phyloP scores from a whole-genome alignment of 2,329 filamentous ascomycete genomes.

The Penicillium griseofulvum region DNA sequence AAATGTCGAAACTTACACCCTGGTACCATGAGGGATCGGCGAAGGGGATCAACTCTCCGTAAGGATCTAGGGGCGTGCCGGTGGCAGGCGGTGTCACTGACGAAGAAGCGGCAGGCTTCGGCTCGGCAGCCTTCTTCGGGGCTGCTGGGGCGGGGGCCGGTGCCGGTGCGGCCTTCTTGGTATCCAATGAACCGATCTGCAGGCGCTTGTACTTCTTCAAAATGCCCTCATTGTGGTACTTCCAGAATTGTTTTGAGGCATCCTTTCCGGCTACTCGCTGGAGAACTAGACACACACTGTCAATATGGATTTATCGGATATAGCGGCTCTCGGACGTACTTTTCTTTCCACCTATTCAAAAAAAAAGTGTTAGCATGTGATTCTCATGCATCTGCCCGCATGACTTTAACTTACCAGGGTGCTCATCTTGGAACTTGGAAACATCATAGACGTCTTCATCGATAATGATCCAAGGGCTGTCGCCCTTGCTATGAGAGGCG shows the following conservation, averaged over 20 bases:
- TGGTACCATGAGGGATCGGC: constrained; percentile 95
- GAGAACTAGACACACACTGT: constrained; percentile 49
- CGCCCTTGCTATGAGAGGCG: constrained; percentile 82
- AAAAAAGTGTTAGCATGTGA: constrained; percentile 1
- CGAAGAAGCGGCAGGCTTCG: constrained; percentile 50
- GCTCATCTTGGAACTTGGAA: constrained; percentile 81
- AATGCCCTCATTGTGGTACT: constrained; percentile 61
- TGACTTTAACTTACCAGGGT: constrained; percentile 53
- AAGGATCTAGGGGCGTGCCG: constrained; percentile 75
- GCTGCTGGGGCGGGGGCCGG: constrained; percentile 31
- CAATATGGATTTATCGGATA: constrained; percentile 12
- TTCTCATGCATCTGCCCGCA: background rate
- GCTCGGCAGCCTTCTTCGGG: constrained; percentile 53
- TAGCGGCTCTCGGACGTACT: constrained; percentile 46
- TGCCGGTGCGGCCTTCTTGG: constrained; percentile 62
- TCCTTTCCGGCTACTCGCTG: constrained; percentile 65
- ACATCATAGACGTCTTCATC: constrained; percentile 96
- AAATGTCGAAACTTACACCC: constrained; percentile 60
- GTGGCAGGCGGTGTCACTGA: constrained; percentile 51
- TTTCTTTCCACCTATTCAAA: constrained; percentile 63
- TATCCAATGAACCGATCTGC: constrained; percentile 73
- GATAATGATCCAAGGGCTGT: constrained; percentile 83
- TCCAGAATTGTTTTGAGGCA: constrained; percentile 67
- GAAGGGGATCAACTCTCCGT: constrained; percentile 83
- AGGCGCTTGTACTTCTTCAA: constrained; percentile 62